These are phyloP conservation scores for Cicer chorassanicum DNA, from an alignment of 306 rosid species.

Conservation along the genomic window DNA sequence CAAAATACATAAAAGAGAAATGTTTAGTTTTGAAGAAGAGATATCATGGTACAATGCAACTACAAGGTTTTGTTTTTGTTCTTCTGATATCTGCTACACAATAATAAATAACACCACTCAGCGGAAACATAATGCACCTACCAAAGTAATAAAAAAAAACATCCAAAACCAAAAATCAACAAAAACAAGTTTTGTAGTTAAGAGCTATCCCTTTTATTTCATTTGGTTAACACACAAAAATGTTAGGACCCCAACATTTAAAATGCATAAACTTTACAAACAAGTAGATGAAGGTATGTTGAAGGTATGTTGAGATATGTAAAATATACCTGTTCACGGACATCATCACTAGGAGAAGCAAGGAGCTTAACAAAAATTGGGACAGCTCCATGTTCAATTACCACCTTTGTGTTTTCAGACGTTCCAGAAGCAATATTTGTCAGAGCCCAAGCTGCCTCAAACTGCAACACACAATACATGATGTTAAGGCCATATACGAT, in stretches of 20 bases:
- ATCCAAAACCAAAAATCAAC: slow-evolving; percentile 31
- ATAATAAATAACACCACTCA: slow-evolving; percentile 18
- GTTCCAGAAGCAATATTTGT: slow-evolving; percentile 99
- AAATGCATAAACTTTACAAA: no score
- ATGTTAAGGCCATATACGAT: slow-evolving; percentile 1
- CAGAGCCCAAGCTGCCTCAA: slow-evolving; percentile 99
- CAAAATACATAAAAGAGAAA: slow-evolving; percentile 22
- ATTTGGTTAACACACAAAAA: background rate
- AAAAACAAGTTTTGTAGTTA: background rate
- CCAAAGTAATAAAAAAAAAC: background rate
- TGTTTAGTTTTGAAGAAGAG: slow-evolving; percentile 14
- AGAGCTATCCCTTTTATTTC: slow-evolving; percentile 11
- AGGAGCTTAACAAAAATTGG: slow-evolving; percentile 95
- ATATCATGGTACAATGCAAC: background rate
- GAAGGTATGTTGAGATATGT: background rate
- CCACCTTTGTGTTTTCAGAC: slow-evolving; percentile 95
- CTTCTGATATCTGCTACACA: background rate
- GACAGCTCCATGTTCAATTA: slow-evolving; percentile 92
- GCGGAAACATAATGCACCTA: slow-evolving; percentile 1
- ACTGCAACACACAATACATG: slow-evolving; percentile 54
- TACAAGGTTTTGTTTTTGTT: background rate
- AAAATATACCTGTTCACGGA: slow-evolving; percentile 78
- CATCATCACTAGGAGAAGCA: slow-evolving; percentile 93
- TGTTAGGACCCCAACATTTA: background rate
- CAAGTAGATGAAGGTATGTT: background rate